A percentile compares a stretch with the other conserved stretches of the same genome.
Conservation (phyloP, 2,329 filamentous ascomycete species). For the Aspergillus ustus region DNA sequence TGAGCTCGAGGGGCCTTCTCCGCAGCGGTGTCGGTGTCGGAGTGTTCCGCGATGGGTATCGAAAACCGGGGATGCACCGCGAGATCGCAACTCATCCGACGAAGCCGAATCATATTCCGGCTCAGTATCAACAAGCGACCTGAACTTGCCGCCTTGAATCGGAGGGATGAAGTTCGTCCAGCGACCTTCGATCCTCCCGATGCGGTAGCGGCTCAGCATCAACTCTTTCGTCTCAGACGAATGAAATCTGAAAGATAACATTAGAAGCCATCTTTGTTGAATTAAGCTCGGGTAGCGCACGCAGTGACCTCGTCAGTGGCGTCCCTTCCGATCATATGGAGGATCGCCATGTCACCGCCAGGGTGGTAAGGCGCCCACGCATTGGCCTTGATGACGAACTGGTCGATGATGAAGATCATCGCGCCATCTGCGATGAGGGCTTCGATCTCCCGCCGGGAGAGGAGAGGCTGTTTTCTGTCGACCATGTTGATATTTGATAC, state of each 20-base stretch:
- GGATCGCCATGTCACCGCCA: slow-evolving; percentile 83
- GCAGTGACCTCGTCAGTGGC: slow-evolving; percentile 90
- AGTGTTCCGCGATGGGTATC: not conserved
- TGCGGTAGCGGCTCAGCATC: slow-evolving; percentile 75
- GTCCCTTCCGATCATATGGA: slow-evolving; percentile 89
- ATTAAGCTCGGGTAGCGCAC: slow-evolving; percentile 57
- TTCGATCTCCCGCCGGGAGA: not conserved
- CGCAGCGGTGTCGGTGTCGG: not conserved
- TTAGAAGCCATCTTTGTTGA: not conserved
- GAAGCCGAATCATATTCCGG: not conserved
- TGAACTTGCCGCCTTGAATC: slow-evolving; percentile 73
- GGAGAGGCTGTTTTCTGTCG: not conserved
- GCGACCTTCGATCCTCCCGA: slow-evolving; percentile 75
- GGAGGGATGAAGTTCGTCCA: slow-evolving; percentile 89
- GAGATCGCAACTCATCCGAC: not conserved
- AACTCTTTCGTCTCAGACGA: slow-evolving; percentile 72
- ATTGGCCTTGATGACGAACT: not conserved
- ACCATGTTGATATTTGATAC: not conserved
- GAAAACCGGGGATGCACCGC: not conserved
- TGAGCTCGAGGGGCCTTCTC: not conserved
- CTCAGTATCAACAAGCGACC: not conserved
- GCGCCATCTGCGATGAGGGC: not conserved
- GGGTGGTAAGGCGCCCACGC: slow-evolving; percentile 84
- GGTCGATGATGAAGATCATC: slow-evolving; percentile 1
- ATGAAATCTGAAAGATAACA: slow-evolving; percentile 66